Evolutionary conservation across 805 yeast species (phyloP).

Genomic region (Hanseniaspora vineae): DNA sequence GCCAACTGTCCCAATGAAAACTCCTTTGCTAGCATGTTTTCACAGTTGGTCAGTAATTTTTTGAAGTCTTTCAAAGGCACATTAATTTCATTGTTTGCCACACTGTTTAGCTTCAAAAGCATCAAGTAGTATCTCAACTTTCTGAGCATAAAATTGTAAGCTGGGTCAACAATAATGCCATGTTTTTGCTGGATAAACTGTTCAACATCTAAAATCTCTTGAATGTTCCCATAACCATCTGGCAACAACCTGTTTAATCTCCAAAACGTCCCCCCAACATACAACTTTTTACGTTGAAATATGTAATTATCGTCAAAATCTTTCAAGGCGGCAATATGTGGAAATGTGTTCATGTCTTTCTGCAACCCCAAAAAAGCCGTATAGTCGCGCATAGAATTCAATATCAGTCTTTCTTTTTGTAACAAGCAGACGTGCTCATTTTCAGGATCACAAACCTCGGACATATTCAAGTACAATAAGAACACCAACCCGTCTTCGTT

Average conservation of each 20-base stretch:
- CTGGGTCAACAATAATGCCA: not conserved
- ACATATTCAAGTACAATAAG: not conserved
- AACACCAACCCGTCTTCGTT: not conserved
- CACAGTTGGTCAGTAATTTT: not conserved
- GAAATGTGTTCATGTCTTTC: constrained; percentile 21
- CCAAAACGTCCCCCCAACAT: not conserved
- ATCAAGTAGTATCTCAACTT: not conserved
- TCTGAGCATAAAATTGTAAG: not conserved
- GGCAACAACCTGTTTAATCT: not conserved
- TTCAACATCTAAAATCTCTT: not conserved
- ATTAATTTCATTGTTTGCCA: not conserved
- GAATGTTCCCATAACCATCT: not conserved
- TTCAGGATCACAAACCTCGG: not conserved
- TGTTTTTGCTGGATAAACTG: not conserved
- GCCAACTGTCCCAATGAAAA: not conserved
- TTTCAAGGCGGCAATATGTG: constrained; percentile 12
- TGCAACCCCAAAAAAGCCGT: constrained; percentile 23
- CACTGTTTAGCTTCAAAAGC: not conserved
- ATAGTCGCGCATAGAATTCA: not conserved
- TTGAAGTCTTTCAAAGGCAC: not conserved
- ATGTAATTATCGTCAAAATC: constrained; percentile 2
- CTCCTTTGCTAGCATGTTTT: not conserved
- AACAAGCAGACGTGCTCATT: not conserved
- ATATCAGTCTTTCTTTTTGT: not conserved
- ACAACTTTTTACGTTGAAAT: not conserved